These are phyloP conservation scores for Aspergillus viridinutans DNA, from an alignment of 2,329 filamentous ascomycete genomes.

Conservation along the genomic window DNA sequence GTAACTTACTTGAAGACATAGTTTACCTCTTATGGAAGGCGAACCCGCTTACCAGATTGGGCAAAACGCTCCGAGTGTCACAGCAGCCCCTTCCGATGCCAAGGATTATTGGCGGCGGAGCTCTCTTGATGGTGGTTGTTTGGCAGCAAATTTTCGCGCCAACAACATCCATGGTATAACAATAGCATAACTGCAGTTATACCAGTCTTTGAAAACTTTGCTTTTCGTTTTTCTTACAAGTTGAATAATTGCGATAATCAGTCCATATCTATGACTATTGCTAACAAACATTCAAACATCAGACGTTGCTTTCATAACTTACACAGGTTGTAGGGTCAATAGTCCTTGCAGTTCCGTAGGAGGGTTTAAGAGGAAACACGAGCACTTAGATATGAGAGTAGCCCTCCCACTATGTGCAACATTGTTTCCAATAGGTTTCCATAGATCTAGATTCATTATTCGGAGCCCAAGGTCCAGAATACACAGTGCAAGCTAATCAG, in stretches of 20 bases:
- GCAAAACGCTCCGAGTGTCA: not conserved
- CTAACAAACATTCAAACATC: not conserved
- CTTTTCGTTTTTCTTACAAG: not conserved
- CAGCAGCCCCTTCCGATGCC: not conserved
- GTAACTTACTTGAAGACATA: not conserved
- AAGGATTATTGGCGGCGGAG: not conserved
- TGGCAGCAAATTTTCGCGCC: not conserved
- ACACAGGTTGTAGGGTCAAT: not conserved
- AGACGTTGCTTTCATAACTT: not conserved
- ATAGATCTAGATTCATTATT: too few relatives aligned
- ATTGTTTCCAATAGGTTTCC: too few relatives aligned
- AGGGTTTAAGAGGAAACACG: too few relatives aligned
- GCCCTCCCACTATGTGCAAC: too few relatives aligned
- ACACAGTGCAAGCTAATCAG: not conserved
- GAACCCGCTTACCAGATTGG: not conserved
- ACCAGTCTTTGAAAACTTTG: not conserved
- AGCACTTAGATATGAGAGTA: too few relatives aligned
- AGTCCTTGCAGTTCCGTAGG: too few relatives aligned
- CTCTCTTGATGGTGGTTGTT: not conserved
- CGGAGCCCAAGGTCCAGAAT: not conserved
- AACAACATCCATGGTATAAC: too few relatives aligned
- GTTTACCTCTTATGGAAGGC: not conserved
- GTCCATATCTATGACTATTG: not conserved
- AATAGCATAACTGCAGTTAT: too few relatives aligned
- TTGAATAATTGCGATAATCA: not conserved